phyloP scores from a whole-genome alignment of 768 basidiomycete species.

The Boletus vinaceobasis region DNA sequence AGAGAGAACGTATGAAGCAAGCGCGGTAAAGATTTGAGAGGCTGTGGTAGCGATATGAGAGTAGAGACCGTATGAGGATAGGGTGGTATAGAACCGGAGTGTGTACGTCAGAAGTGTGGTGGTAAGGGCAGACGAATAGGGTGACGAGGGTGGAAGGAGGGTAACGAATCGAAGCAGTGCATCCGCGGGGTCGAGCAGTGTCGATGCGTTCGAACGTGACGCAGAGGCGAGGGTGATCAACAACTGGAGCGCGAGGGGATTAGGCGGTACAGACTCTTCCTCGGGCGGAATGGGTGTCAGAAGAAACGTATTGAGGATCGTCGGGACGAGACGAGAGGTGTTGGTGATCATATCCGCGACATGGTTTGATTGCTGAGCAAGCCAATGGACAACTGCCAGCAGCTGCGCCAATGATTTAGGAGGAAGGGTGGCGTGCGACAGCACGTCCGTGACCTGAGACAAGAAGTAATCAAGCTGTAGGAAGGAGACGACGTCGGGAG shows the following conservation, averaged over 20 bases:
- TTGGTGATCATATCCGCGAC: conserved; percentile 50
- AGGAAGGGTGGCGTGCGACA: conserved; percentile 41
- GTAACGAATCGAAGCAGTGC: conserved; percentile 71
- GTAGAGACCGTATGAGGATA: conserved; percentile 80
- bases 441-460: conserved; percentile 44
- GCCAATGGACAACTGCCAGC: conserved; percentile 54
- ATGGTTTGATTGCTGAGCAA: conserved; percentile 56
- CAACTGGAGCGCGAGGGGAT: conserved; percentile 51
- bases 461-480: conserved; percentile 44
- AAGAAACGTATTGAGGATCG: conserved; percentile 55
- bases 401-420: conserved; percentile 52
- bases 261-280: conserved; percentile 33
- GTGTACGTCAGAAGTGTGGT: conserved; percentile 52
- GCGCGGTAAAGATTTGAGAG: conserved; percentile 46
- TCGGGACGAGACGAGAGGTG: conserved; percentile 51
- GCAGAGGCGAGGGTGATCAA: conserved; percentile 56
- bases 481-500: conserved; percentile 14
- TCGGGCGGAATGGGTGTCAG: conserved; percentile 47
- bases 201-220: conserved; percentile 64
- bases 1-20: conserved; percentile 47
- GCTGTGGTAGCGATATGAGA: conserved; percentile 64
- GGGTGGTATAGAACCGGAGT: conserved; percentile 56
- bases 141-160: conserved; percentile 45
- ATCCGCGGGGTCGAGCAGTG: conserved; percentile 55
- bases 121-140: conserved; percentile 36